A percentile compares a stretch with the other conserved stretches of the same genome.
These are phyloP conservation scores for Rhodotorula paludigena DNA, from an alignment of 768 basidiomycete genomes.

Conservation along the genomic window DNA sequence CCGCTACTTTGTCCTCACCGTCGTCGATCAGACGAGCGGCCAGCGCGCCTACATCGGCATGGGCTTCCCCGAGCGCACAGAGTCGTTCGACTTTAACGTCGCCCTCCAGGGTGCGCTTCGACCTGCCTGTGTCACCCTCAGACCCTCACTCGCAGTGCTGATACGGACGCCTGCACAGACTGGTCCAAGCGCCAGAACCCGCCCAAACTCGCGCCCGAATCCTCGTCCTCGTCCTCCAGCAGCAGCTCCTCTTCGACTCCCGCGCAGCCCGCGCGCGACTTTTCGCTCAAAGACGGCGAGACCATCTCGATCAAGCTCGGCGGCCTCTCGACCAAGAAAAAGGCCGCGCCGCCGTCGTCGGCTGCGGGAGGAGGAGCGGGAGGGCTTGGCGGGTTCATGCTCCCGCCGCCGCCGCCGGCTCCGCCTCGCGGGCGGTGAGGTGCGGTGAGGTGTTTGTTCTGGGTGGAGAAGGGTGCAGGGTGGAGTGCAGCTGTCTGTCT, in stretches of 20 bases:
- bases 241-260: constrained; percentile 17
- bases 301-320: constrained; percentile 42
- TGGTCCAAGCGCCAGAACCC: constrained; percentile 32
- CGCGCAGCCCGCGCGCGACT: constrained; percentile 34
- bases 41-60: constrained; percentile 42
- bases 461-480: not conserved
- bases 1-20: constrained; percentile 42
- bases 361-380: constrained; percentile 15
- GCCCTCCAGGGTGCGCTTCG: constrained; percentile 33
- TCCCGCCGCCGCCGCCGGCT: constrained; percentile 33
- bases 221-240: constrained; percentile 1
- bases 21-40: constrained; percentile 34
- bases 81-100: constrained; percentile 44
- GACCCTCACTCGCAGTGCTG: not conserved
- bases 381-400: constrained; percentile 23
- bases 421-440: constrained; percentile 14
- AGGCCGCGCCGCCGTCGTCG: not conserved
- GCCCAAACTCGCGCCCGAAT: constrained; percentile 12
- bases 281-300: constrained; percentile 43
- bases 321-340: constrained; percentile 27
- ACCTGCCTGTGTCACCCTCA: not conserved
- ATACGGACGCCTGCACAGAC: constrained; percentile 4
- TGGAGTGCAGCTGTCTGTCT: no score
- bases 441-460: not conserved
- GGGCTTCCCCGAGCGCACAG: constrained; percentile 43